Percentiles rank a stretch among this genome's conserved stretches.
These are phyloP conservation scores for Wallacemonas sp. DNA, from an alignment of 208 protist species.

Conservation along the genomic window DNA sequence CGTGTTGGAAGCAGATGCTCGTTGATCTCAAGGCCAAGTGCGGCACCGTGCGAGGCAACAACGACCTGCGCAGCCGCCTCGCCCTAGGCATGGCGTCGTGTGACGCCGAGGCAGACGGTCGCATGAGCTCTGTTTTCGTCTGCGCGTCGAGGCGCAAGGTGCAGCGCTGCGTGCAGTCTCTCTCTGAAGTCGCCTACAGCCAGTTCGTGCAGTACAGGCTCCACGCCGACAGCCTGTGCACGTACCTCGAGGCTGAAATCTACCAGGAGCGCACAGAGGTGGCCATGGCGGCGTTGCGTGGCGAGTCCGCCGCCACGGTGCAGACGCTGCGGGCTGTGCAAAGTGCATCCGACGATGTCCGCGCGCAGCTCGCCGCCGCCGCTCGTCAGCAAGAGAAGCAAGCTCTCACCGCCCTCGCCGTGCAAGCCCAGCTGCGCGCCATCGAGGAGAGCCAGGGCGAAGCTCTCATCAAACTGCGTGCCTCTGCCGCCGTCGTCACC, in stretches of 20 bases:
- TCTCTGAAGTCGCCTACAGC: slow-evolving; percentile 64
- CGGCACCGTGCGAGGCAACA: slow-evolving; percentile 33
- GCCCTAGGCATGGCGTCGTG: slow-evolving; percentile 78
- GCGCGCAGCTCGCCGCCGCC: slow-evolving; percentile 14
- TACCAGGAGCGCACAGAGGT: slow-evolving; percentile 87
- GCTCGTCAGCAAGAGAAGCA: slow-evolving; percentile 35
- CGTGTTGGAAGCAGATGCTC: slow-evolving; percentile 76
- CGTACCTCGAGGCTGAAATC: slow-evolving; percentile 79
- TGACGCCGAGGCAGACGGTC: slow-evolving; percentile 64
- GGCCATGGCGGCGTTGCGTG: slow-evolving; percentile 55
- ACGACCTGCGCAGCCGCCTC: slow-evolving; percentile 60
- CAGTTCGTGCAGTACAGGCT: slow-evolving; percentile 87
- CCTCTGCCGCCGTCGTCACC: slow-evolving; percentile 3
- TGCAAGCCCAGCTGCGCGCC: slow-evolving; percentile 32
- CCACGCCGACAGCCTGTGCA: slow-evolving; percentile 78
- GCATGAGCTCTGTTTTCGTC: slow-evolving; percentile 28
- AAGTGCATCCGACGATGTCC: slow-evolving; percentile 25
- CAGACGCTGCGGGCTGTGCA: slow-evolving; percentile 32
- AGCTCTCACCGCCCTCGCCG: slow-evolving; percentile 14
- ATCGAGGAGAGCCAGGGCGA: slow-evolving; percentile 32
- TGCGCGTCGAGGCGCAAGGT: slow-evolving; percentile 12
- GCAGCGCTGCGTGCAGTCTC: slow-evolving; percentile 40
- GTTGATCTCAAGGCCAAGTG: slow-evolving; percentile 44
- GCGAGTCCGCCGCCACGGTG: slow-evolving; percentile 28
- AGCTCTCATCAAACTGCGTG: slow-evolving; percentile 34